Conservation (phyloP, 352 stramenopile species). For the Phytopythium aichiense region DNA sequence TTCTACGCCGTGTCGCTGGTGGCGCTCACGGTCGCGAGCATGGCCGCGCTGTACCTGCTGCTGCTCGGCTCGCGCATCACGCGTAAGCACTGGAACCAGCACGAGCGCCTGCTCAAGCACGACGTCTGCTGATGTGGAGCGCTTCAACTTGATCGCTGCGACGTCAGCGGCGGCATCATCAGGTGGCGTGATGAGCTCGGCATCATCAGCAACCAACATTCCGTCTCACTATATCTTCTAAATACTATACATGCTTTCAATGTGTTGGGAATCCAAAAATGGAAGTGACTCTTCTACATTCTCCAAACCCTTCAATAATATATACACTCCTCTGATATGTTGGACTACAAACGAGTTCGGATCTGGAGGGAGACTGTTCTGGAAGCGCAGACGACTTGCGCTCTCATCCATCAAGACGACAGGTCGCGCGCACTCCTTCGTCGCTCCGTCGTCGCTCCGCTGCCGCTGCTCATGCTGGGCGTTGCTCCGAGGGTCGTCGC, state of each 20-base stretch:
- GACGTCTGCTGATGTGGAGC: slow-evolving; percentile 9
- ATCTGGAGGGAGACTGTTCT: not conserved
- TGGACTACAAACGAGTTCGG: not conserved
- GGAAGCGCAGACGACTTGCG: not conserved
- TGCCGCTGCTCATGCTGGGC: not conserved
- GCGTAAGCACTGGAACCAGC: slow-evolving; percentile 34
- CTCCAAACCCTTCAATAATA: too few species aligned
- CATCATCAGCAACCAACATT: slow-evolving; percentile 1
- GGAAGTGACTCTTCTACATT: too few species aligned
- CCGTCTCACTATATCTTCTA: not conserved
- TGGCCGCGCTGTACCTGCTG: slow-evolving; percentile 36
- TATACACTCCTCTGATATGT: not conserved
- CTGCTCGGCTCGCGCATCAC: slow-evolving; percentile 44
- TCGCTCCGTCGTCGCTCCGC: not conserved
- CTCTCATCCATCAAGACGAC: slow-evolving; percentile 3
- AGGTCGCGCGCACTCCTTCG: not conserved
- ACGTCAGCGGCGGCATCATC: not conserved
- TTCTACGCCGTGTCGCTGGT: slow-evolving; percentile 43
- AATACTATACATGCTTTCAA: not conserved
- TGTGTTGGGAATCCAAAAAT: too few species aligned
- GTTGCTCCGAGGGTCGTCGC: not conserved
- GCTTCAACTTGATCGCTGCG: not conserved
- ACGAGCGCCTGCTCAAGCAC: slow-evolving; percentile 30
- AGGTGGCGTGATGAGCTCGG: not conserved
- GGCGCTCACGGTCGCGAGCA: slow-evolving; percentile 29